These are phyloP conservation scores for Chiua virens DNA, from an alignment of 768 basidiomycete genomes.

Conservation along the genomic window DNA sequence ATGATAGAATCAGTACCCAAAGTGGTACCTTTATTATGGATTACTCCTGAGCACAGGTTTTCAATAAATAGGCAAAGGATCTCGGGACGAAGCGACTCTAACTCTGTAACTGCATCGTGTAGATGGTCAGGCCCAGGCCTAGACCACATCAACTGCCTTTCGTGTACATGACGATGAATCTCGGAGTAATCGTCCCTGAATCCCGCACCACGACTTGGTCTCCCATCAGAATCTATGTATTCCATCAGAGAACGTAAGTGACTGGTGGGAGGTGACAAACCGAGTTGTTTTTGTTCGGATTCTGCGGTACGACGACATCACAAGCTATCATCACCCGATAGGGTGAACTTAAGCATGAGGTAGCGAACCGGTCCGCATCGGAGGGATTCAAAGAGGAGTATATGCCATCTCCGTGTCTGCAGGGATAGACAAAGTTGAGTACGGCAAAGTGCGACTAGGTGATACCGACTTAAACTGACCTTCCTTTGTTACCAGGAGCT, in stretches of 20 bases:
- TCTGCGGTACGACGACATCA: constrained; percentile 45
- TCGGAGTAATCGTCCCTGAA: constrained; percentile 57
- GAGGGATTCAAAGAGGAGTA: constrained; percentile 63
- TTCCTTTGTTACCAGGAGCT: constrained; percentile 48
- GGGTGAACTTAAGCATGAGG: constrained; percentile 64
- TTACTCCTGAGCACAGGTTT: constrained; percentile 19
- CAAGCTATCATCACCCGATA: constrained; percentile 67
- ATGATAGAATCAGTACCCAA: constrained; percentile 4
- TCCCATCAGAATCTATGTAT: constrained; percentile 42
- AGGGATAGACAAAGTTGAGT: constrained; percentile 1
- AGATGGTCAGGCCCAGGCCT: constrained; percentile 14
- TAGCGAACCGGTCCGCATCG: constrained; percentile 58
- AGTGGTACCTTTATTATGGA: constrained; percentile 24
- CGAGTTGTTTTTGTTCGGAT: constrained; percentile 23
- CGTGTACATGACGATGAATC: constrained; percentile 59
- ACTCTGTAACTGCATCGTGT: constrained; percentile 22
- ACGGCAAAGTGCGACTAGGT: background rate
- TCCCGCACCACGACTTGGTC: constrained; percentile 53
- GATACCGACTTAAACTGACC: constrained; percentile 37
- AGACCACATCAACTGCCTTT: constrained; percentile 31
- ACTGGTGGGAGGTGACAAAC: constrained; percentile 21
- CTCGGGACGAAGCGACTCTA: constrained; percentile 20
- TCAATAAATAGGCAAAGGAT: constrained; percentile 22
- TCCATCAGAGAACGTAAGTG: constrained; percentile 28
- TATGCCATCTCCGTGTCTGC: constrained; percentile 60